Evolutionary conservation across 805 yeast genomes (phyloP).

Genomic region (Zygosaccharomyces pseudorouxii): DNA sequence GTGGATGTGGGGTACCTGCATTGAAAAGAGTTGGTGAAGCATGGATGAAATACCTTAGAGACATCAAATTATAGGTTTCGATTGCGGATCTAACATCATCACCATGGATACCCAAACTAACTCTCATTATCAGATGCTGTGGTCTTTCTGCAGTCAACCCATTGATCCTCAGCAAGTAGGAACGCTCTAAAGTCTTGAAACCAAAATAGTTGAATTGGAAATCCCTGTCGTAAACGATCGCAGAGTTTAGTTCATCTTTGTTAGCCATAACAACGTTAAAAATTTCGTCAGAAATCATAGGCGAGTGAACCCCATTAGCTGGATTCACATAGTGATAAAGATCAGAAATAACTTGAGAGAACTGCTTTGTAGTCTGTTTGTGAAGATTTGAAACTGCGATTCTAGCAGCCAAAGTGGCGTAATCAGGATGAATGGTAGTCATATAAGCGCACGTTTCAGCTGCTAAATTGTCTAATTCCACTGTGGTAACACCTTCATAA

Average conservation of each 20-base stretch:
- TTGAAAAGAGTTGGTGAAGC: slow-evolving; percentile 93
- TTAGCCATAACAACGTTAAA: slow-evolving; percentile 58
- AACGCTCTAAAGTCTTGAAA: slow-evolving; percentile 83
- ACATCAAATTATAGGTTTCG: slow-evolving; percentile 87
- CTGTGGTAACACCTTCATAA: slow-evolving; percentile 93
- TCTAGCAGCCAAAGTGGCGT: slow-evolving; percentile 91
- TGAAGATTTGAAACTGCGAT: slow-evolving; percentile 91
- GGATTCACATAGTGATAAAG: slow-evolving; percentile 79
- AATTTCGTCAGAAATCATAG: slow-evolving; percentile 67
- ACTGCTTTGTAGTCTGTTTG: slow-evolving; percentile 86
- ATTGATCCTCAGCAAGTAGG: slow-evolving; percentile 66
- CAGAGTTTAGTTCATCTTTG: slow-evolving; percentile 62
- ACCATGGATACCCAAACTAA: slow-evolving; percentile 86
- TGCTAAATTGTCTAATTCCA: slow-evolving; percentile 76
- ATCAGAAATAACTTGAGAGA: slow-evolving; percentile 69
- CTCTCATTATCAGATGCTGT: slow-evolving; percentile 86
- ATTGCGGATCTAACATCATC: slow-evolving; percentile 55
- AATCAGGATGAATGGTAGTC: slow-evolving; percentile 98
- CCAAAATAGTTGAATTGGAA: slow-evolving; percentile 79
- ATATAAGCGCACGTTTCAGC: slow-evolving; percentile 97
- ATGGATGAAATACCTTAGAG: slow-evolving; percentile 78
- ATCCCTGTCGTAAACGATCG: slow-evolving; percentile 76
- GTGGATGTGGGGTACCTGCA: slow-evolving; percentile 80
- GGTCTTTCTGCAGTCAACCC: slow-evolving; percentile 83
- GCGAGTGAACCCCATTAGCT: slow-evolving; percentile 59